These are phyloP conservation scores for Ganoderma sinense DNA, from an alignment of 1,284 basidiomycete species.

Conservation along the genomic window DNA sequence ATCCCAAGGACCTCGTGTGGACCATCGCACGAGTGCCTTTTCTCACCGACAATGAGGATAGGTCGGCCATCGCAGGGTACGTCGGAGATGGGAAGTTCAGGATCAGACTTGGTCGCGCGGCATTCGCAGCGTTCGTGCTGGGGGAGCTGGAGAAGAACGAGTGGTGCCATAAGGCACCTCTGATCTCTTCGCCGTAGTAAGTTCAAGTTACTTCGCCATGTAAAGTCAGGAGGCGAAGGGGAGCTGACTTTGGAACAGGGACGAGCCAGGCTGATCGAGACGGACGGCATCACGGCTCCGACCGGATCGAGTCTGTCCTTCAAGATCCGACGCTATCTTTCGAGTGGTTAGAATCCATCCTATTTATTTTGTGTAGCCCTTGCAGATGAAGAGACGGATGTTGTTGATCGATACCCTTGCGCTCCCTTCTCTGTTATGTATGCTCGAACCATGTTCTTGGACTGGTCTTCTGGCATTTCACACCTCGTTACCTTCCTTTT, in stretches of 20 bases:
- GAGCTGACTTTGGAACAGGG: background rate
- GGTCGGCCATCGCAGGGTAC: constrained; percentile 62
- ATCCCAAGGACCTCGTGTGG: constrained; percentile 60
- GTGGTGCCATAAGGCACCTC: constrained; percentile 49
- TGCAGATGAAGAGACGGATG: background rate
- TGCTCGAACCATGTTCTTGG: background rate
- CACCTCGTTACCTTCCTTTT: background rate
- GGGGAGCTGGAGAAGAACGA: constrained; percentile 60
- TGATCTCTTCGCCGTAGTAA: constrained; percentile 40
- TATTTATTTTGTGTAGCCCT: background rate
- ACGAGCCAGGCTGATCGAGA: background rate
- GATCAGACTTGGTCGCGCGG: constrained; percentile 55
- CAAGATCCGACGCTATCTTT: background rate
- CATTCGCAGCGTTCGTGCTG: constrained; percentile 65
- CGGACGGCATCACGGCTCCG: background rate
- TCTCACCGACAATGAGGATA: constrained; percentile 55
- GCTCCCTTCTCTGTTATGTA: background rate
- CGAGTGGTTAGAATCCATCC: background rate
- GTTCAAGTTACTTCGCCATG: background rate
- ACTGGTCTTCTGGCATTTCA: background rate
- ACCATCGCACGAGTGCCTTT: constrained; percentile 72
- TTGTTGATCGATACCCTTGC: background rate
- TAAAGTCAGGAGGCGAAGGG: background rate
- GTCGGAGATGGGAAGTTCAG: constrained; percentile 66
- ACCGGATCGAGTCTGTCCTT: background rate